A percentile compares a stretch with the other conserved stretches of the same genome.
These are phyloP conservation scores for Didymella keratinophila DNA, from an alignment of 2,329 filamentous ascomycete species.

Conservation along the genomic window DNA sequence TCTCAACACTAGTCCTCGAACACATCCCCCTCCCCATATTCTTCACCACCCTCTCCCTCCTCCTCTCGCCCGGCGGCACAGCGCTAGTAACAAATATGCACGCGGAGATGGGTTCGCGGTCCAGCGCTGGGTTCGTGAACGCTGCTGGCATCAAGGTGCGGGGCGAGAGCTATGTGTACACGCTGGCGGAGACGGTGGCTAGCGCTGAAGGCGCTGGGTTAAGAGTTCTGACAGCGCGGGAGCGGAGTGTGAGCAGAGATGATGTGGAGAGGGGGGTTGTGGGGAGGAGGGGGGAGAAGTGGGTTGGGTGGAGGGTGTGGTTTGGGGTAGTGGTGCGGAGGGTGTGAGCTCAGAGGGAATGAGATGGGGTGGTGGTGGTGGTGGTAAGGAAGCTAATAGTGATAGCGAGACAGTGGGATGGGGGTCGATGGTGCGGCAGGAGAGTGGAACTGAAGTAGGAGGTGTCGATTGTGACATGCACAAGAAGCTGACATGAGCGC, in stretches of 20 bases:
- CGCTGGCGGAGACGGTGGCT: constrained; percentile 59
- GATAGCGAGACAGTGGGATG: not conserved
- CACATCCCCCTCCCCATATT: constrained; percentile 63
- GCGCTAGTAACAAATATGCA: constrained; percentile 75
- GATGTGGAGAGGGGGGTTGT: constrained; percentile 44
- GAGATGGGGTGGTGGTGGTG: not conserved
- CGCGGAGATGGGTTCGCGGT: constrained; percentile 65
- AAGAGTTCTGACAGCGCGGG: constrained; percentile 36
- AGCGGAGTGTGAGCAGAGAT: constrained; percentile 40
- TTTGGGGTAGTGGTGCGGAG: constrained; percentile 48
- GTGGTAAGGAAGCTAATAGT: not conserved
- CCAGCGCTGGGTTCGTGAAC: constrained; percentile 69
- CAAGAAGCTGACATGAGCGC: constrained; percentile 11
- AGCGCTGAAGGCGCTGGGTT: constrained; percentile 54
- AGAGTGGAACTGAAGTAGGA: not conserved
- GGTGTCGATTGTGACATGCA: constrained; percentile 2
- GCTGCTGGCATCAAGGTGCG: constrained; percentile 62
- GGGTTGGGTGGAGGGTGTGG: constrained; percentile 53
- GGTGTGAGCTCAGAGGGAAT: constrained; percentile 13
- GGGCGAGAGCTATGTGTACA: constrained; percentile 66
- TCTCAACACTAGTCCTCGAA: constrained; percentile 71
- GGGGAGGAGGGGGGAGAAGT: constrained; percentile 50
- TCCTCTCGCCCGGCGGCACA: constrained; percentile 57
- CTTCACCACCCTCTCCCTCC: constrained; percentile 57
- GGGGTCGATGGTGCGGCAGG: not conserved